phyloP scores from a whole-genome alignment of 441 rosid species.

The Populus hybrid region DNA sequence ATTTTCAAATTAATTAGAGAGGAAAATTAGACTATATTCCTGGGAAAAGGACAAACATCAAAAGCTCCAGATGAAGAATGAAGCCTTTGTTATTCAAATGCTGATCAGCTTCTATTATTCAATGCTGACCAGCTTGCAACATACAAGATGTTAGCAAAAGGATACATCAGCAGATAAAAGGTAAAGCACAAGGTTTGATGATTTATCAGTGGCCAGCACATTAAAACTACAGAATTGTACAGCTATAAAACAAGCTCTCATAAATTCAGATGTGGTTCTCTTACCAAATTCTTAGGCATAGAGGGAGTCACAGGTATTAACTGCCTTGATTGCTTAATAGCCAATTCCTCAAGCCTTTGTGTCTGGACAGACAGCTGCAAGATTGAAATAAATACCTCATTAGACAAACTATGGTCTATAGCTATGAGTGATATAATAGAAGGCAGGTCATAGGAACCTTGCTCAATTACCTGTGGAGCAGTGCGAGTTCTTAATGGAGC shows the following conservation, averaged over 20 bases:
- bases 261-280: slow-evolving; percentile 14
- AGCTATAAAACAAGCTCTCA: neutral
- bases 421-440: neutral
- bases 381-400: neutral
- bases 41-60: neutral
- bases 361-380: slow-evolving; percentile 62
- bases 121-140: neutral
- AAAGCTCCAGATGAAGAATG: neutral
- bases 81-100: neutral
- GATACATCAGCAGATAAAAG: neutral
- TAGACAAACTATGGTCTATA: neutral
- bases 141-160: neutral
- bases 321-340: slow-evolving; percentile 82
- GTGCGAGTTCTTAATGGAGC: slow-evolving; percentile 57
- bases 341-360: slow-evolving; percentile 77
- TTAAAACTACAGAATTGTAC: neutral
- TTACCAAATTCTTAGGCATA: slow-evolving; percentile 74
- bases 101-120: neutral
- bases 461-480: slow-evolving; percentile 63
- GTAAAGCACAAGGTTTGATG: neutral
- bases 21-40: neutral
- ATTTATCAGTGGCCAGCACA: neutral
- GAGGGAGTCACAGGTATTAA: slow-evolving; percentile 81
- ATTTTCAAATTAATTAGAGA: neutral
- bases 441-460: neutral